Base-by-base conservation (phyloP, 2,329 filamentous ascomycete species). In the Diaporthe helianthi region DNA sequence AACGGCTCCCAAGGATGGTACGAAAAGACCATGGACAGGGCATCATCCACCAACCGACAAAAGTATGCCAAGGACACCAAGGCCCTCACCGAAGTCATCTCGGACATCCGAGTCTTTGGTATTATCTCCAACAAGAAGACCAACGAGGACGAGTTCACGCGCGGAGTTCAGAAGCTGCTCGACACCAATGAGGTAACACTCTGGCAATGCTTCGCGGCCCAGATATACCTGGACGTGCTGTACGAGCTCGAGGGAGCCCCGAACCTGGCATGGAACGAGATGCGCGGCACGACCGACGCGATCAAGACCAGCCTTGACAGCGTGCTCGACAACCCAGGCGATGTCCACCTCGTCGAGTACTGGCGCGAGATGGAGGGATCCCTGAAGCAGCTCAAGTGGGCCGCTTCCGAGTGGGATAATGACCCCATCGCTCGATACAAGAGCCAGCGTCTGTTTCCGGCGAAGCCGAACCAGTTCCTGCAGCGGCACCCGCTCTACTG, bases 401-500 rank as follows among this genome's bases (percentile, higher is more conserved):
- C 22, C 24, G 22, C 54, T 6, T 44, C 38, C 0, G 54, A 44
- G 8, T 60, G 54, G 54, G 54, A 44, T 1, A 13, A 12, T 3
- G 54, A 60, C 7, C 54, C 38, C 9, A n/a, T 44, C 5, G 36
- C 54, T 29, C 36, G 24, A 4, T 60, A 44, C 38, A 60, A 60
- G 17, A 13, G 24, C 0, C 17, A 44, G 38, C 36, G 9, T 15
- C 36, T 36, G 4, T 6, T 44, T 26, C 1, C 22, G 1, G 38
- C 17, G 1, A 4, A n/a, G 38, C 24, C 24, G 9, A n/a, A 44
- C 6, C 36, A 60, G 7, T 60, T 60, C 3, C 38, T 60, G 9
- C 54, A 17, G n/a, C 54, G 54, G 24, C 54, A 60, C 10, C 54
- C 54, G 29, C 54, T 60, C 22, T 60, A 44, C 38, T 60, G 54